Evolutionary conservation across 306 rosid genomes (phyloP).

Genomic region (Parietaria judaica): DNA sequence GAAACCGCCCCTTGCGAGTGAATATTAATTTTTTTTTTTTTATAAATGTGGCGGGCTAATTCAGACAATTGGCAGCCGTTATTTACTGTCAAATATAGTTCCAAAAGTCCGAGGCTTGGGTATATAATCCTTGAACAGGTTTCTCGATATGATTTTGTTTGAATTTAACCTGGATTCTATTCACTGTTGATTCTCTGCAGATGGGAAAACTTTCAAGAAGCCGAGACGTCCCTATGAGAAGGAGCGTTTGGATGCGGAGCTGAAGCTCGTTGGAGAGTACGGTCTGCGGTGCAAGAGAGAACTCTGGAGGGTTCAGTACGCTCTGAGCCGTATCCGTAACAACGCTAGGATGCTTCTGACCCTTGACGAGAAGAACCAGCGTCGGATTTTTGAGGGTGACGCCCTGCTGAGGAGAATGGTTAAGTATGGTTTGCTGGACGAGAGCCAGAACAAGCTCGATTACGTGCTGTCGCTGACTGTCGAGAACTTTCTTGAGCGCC

Average conservation of each 20-base stretch:
- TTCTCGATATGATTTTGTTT: too few relatives aligned
- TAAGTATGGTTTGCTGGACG: constrained; percentile 35
- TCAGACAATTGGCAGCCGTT: too few relatives aligned
- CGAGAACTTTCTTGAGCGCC: constrained; percentile 40
- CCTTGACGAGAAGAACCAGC: constrained; percentile 37
- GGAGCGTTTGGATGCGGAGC: constrained; percentile 41
- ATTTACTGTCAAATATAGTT: too few relatives aligned
- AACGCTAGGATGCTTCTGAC: constrained; percentile 39
- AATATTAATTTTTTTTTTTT: too few relatives aligned
- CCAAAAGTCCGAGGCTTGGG: too few relatives aligned
- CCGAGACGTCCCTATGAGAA: constrained; percentile 46
- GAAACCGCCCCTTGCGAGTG: too few relatives aligned
- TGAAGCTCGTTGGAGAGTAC: constrained; percentile 39
- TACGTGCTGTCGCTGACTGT: constrained; percentile 38
- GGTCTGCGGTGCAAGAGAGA: constrained; percentile 44
- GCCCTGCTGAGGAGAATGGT: constrained; percentile 45
- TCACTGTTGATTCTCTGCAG: constrained; percentile 4
- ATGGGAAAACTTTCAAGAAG: constrained; percentile 46
- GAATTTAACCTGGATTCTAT: too few relatives aligned
- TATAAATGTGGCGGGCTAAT: too few relatives aligned
- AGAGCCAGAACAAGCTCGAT: constrained; percentile 47
- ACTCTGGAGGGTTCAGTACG: constrained; percentile 41
- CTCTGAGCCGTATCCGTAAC: constrained; percentile 34
- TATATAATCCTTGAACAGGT: too few relatives aligned
- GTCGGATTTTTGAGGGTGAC: constrained; percentile 38